Evolutionary conservation across 2,329 filamentous ascomycete species (phyloP), one percentile per base, ranked within the genome.

Genomic region (Colletotrichum tamarilloi): DNA sequence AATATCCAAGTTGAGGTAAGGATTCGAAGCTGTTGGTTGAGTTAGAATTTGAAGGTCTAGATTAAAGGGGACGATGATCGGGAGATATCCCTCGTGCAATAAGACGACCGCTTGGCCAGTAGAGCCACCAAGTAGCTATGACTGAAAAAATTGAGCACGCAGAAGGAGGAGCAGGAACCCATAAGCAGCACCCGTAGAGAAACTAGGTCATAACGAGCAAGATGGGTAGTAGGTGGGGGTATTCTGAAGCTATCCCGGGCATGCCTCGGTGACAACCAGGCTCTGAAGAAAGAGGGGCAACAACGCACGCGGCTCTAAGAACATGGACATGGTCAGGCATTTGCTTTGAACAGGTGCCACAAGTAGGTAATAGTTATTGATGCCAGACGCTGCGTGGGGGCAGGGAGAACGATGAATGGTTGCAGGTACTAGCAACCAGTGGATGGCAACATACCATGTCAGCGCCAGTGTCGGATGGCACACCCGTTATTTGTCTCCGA

Each of bases 201-300:
- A 24, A 56, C 53, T 16, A 60, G 42, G 35, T 26, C n/a, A 52
- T 14, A 71, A 56, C 32, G 49, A 38, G 49, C 67, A 28, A 19
- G 26, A 73, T 52, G 71, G 66, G 46, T 42, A 55, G 53, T 32
- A 46, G 28, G 57, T 55, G 70, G 68, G 72, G 68, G 62, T 22
- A 63, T 62, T 28, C 58, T 72, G 68, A 74, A 67, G 72, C 52
- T 72, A 74, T 74, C 68, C 67, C 62, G 62, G 58, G 38, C 57
- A 28, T 62, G 68, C 62, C 63, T 67, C 68, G 56, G 67, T 66
- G 72, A 67, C 68, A 42, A 35, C 62, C 57, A 68, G 52, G 57
- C 52, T 35, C 32, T 62, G 49, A 52, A 49, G 57, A 56, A 63
- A 53, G 68, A 22, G 53, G 49, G 30, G 19, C 38, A 53, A 30